phyloP scores from a whole-genome alignment of 306 rosid genomes.

The Lupinus albus region DNA sequence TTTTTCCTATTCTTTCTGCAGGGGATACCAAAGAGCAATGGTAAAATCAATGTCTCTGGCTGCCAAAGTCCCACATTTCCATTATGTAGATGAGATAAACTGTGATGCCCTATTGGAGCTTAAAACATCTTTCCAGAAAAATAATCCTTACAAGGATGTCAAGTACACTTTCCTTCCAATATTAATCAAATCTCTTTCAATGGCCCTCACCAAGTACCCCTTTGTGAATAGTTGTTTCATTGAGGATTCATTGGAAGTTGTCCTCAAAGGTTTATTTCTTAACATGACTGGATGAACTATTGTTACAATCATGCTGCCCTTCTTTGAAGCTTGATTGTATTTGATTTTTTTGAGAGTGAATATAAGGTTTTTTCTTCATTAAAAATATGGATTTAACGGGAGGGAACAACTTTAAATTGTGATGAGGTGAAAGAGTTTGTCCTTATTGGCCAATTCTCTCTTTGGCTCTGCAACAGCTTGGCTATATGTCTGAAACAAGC shows the following conservation, averaged over 20 bases:
- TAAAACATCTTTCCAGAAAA: constrained; percentile 74
- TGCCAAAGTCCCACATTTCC: constrained; percentile 92
- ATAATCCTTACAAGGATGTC: constrained; percentile 64
- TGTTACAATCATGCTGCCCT: constrained; percentile 4
- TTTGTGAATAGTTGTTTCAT: constrained; percentile 79
- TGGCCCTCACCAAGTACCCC: constrained; percentile 79
- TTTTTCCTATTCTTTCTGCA: constrained; percentile 43
- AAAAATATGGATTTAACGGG: constrained; percentile 4
- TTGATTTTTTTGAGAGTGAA: constrained; percentile 17
- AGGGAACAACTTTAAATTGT: not conserved
- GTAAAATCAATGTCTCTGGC: constrained; percentile 83
- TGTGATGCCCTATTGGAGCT: constrained; percentile 76
- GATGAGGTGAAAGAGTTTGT: no score
- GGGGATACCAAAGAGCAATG: constrained; percentile 92
- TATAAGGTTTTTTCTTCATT: not conserved
- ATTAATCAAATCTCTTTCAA: constrained; percentile 78
- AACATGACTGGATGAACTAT: constrained; percentile 27
- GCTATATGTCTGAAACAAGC: no score
- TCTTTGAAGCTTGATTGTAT: constrained; percentile 7
- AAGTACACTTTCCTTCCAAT: constrained; percentile 90
- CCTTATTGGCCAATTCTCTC: no score
- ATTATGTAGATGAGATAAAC: constrained; percentile 84
- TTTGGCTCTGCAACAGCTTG: no score
- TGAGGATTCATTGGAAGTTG: constrained; percentile 73
- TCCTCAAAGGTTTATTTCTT: constrained; percentile 70